phyloP scores from a whole-genome alignment of 495 filamentous ascomycete species.

The Tetracladium marchalianum region DNA sequence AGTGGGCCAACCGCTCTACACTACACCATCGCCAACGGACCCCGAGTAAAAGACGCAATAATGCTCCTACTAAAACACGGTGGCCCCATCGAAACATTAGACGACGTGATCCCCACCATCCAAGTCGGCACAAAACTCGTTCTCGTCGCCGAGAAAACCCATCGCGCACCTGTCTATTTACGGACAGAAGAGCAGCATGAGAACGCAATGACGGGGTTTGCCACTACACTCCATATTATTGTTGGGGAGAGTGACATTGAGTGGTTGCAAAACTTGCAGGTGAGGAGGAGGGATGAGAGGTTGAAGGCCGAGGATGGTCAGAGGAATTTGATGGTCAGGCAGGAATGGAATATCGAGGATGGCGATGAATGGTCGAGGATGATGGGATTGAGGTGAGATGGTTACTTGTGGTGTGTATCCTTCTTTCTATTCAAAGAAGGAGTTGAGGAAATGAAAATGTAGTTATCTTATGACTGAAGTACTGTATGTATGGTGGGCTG shows the following conservation, averaged over 20 bases:
- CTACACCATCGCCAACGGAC: no score
- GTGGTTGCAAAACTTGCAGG: background rate
- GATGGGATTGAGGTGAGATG: background rate
- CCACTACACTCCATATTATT: background rate
- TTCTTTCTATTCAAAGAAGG: no score
- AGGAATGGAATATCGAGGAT: background rate
- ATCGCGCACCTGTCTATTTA: background rate
- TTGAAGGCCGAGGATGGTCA: background rate
- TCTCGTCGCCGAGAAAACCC: background rate
- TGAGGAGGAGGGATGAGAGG: constrained; percentile 1
- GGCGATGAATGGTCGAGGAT: background rate
- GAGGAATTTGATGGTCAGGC: background rate
- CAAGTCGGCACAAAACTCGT: background rate
- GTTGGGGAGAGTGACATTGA: no score
- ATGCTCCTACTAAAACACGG: no score
- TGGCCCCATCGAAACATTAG: no score
- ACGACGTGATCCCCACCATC: no score
- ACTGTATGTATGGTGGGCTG: no score
- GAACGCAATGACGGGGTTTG: background rate
- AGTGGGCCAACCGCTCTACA: no score
- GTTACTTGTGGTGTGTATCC: no score
- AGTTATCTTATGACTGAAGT: no score
- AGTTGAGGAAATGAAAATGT: no score
- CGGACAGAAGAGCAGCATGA: background rate
- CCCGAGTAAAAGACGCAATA: no score